These are phyloP conservation scores for Termitomyces sp. DNA, from an alignment of 768 basidiomycete genomes.

Conservation along the genomic window DNA sequence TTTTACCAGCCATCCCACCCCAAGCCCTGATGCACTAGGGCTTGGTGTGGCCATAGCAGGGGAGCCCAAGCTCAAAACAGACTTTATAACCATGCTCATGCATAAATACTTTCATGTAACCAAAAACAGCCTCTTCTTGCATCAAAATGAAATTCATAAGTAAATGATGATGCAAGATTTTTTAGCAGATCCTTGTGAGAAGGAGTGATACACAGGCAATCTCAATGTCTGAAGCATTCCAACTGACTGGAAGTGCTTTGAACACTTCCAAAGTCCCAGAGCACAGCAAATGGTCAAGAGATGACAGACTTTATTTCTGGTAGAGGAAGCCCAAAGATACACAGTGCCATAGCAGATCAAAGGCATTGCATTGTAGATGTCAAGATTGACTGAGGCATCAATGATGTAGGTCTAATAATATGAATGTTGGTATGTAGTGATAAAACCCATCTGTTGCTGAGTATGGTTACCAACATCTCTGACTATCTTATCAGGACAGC, in stretches of 20 bases:
- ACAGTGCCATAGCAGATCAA: constrained; percentile 20
- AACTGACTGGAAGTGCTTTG: constrained; percentile 54
- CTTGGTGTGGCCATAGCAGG: too few relatives aligned
- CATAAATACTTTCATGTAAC: constrained; percentile 94
- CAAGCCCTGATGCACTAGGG: constrained; percentile 41
- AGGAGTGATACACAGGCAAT: constrained; percentile 65
- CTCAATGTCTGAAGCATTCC: constrained; percentile 79
- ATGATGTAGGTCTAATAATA: constrained; percentile 46
- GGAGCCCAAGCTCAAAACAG: too few relatives aligned
- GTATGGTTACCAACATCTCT: too few relatives aligned
- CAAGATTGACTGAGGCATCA: constrained; percentile 51
- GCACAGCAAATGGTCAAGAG: constrained; percentile 74
- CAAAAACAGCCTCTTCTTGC: constrained; percentile 59
- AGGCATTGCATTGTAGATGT: constrained; percentile 50
- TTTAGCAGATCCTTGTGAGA: constrained; percentile 44
- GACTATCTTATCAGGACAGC: too few relatives aligned
- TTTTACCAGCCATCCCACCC: constrained; percentile 17
- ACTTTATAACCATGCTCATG: constrained; percentile 75
- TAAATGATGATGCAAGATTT: constrained; percentile 36
- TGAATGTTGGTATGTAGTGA: constrained; percentile 27
- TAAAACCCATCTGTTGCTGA: too few relatives aligned
- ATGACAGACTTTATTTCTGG: constrained; percentile 62
- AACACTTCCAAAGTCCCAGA: constrained; percentile 72
- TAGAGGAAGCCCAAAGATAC: constrained; percentile 36
- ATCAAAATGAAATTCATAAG: constrained; percentile 36